phyloP scores from a whole-genome alignment of 140 eudicot genomes.

The Stevia rebaudiana region DNA sequence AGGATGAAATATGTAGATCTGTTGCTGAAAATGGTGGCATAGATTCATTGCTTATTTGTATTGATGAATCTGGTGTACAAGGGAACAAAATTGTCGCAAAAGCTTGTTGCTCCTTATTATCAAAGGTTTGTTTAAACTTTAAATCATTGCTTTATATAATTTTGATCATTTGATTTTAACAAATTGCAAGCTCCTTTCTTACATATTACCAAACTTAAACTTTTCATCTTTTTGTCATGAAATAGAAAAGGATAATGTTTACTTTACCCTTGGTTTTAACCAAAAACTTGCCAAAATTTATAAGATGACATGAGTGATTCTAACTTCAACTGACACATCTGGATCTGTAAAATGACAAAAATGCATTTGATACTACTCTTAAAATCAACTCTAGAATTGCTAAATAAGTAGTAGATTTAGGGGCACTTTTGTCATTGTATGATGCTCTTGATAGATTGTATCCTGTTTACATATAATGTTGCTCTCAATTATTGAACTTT shows the following conservation, averaged over 20 bases:
- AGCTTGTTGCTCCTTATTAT: constrained; percentile 70
- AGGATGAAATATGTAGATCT: constrained; percentile 98
- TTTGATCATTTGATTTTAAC: background rate
- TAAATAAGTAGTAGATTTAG: background rate
- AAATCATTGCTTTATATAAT: background rate
- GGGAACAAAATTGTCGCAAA: constrained; percentile 56
- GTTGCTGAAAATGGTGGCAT: constrained; percentile 81
- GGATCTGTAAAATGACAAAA: background rate
- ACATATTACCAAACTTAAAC: background rate
- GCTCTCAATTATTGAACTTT: background rate
- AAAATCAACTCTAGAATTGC: background rate
- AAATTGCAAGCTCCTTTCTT: background rate
- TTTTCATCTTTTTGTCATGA: background rate
- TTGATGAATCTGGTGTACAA: constrained; percentile 71
- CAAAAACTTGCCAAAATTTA: background rate
- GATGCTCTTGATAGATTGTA: background rate
- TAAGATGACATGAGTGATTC: background rate
- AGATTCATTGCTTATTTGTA: constrained; percentile 67
- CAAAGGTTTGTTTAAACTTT: constrained; percentile 45
- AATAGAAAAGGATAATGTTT: background rate
- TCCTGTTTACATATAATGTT: background rate
- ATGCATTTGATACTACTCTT: background rate
- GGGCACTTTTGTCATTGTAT: background rate
- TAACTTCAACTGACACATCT: background rate
- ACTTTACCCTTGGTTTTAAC: background rate